Evolutionary conservation across 208 protist species (phyloP).

Genomic region (Acanthamoeba castellanii): DNA sequence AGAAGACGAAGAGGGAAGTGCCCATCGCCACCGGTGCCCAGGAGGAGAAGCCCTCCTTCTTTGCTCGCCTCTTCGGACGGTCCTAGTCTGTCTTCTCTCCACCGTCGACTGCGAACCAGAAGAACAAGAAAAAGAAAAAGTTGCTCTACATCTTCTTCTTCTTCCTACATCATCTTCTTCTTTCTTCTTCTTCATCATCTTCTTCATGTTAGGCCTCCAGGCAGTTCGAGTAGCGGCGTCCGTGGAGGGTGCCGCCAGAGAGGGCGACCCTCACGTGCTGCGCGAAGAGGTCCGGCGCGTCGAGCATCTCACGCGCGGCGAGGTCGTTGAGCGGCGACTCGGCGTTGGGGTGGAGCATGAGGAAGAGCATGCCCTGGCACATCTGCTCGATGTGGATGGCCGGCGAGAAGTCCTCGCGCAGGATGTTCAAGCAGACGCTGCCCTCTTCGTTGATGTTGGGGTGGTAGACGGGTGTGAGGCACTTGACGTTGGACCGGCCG

Average conservation of each 20-base stretch:
- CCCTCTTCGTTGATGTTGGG: background rate
- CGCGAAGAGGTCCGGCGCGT: background rate
- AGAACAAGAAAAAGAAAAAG: too few relatives aligned
- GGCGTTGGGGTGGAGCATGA: slow-evolving; percentile 3
- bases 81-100: background rate
- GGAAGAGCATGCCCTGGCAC: slow-evolving; percentile 19
- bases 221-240: background rate
- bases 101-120: background rate
- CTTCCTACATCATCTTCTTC: too few relatives aligned
- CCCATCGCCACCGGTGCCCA: background rate
- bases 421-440: background rate
- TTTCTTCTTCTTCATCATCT: background rate
- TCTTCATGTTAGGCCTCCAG: background rate
- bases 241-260: background rate
- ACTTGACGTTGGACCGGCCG: background rate
- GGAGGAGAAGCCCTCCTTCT: slow-evolving; percentile 1
- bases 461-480: background rate
- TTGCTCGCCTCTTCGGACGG: slow-evolving; percentile 28
- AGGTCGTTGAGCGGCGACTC: slow-evolving; percentile 7
- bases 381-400: slow-evolving; percentile 13
- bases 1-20: background rate
- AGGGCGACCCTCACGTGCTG: slow-evolving; percentile 12
- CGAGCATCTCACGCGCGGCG: background rate
- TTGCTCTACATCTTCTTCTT: background rate
- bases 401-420: slow-evolving; percentile 34